Percentiles rank a stretch among this genome's conserved stretches.
Evolutionary conservation across 2,329 filamentous ascomycete species (phyloP).

Genomic region (Ascochyta rabiei): DNA sequence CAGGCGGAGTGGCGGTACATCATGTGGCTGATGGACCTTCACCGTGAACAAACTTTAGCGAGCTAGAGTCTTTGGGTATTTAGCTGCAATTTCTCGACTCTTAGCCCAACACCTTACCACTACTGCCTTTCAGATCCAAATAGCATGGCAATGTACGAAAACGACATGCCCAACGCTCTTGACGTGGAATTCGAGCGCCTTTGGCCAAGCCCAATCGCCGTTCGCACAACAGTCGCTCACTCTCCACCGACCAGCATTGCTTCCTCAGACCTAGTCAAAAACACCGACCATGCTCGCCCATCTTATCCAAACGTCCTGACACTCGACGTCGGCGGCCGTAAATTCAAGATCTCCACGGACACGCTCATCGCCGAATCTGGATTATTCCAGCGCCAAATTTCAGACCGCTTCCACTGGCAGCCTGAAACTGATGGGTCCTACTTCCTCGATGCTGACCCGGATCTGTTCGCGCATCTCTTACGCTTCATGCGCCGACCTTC

Average conservation of each 20-base stretch:
- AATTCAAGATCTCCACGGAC: constrained; percentile 13
- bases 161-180: no score
- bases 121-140: no score
- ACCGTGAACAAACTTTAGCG: neutral
- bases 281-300: neutral
- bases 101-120: no score
- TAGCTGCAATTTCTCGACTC: no score
- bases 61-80: neutral
- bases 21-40: neutral
- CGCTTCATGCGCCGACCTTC: constrained; percentile 27
- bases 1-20: neutral
- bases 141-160: no score
- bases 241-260: no score
- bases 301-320: constrained; percentile 14
- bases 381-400: constrained; percentile 12
- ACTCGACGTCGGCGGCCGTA: constrained; percentile 24
- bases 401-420: constrained; percentile 8
- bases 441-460: constrained; percentile 50
- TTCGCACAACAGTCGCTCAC: no score
- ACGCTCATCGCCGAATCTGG: constrained; percentile 18
- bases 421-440: constrained; percentile 36
- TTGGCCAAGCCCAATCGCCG: no score
- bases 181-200: no score
- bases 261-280: no score
- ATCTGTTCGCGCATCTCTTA: constrained; percentile 39